Evolutionary conservation across 306 rosid species (phyloP), one percentile per base, ranked within the genome.

Genomic region (Vigna hirtella): DNA sequence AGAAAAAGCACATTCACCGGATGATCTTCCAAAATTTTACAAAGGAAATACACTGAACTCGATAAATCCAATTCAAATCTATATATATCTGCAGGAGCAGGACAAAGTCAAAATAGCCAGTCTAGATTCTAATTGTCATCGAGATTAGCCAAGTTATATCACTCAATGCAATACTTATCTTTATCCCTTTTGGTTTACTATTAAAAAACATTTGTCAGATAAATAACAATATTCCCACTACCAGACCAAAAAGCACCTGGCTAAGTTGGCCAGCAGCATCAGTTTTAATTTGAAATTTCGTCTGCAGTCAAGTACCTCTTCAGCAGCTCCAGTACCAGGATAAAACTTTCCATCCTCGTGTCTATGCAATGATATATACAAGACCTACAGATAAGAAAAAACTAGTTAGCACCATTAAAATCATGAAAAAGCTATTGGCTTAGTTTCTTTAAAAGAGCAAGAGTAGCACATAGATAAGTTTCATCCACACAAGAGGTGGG

Each of bases 241-340:
- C 74, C 84, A 81, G 76, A 87, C 74, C 81, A 83, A 83, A 82
- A 81, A 42, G 78, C 76, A 66, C 83, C 80, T 79, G 79, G 88
- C 83, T 84, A 77, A 82, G 86, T 67, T 74, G 81, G 88, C 86
- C 86, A 87, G 82, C 81, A 81, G 82, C 79, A 81, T 81, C 87
- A 76, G 83, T 77, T 63, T 20, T 84, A 84, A 70, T 74, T 82
- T 68, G 70, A 78, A 80, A 84, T 71, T 55, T 65, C 53, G 73
- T 80, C 78, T 71, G 73, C 86, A 82, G 70, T 78, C 72, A 77
- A 64, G 40, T 90, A 95, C 99, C 97, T 95, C 97, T 67, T 86
- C 89, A 66, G 91, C 98, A 80, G 97, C 98, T 71, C 99, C 99
- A 55, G 98, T 93, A 78, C 99, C 99, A 76, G 99, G 99, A 85